These are phyloP conservation scores for Alternaria angustiovoidea DNA, from an alignment of 2,329 filamentous ascomycete genomes.

Conservation along the genomic window DNA sequence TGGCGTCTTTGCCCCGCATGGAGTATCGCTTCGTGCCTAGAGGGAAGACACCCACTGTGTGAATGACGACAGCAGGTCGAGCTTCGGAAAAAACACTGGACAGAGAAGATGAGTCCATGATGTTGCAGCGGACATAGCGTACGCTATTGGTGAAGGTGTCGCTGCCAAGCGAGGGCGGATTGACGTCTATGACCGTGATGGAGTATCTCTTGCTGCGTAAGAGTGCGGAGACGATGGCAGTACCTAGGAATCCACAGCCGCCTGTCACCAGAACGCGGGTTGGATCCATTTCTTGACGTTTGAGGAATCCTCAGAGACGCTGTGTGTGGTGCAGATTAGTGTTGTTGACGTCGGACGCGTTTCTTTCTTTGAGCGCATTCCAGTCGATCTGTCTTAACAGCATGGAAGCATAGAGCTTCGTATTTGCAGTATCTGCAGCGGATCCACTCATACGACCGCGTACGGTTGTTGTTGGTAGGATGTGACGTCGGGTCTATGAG, in stretches of 20 bases:
- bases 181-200: slow-evolving; percentile 53
- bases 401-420: background rate
- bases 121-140: slow-evolving; percentile 51
- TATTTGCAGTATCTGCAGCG: background rate
- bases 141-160: slow-evolving; percentile 32
- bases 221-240: slow-evolving; percentile 52
- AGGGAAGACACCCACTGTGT: slow-evolving; percentile 72
- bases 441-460: background rate
- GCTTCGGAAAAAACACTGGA: slow-evolving; percentile 64
- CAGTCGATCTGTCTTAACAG: background rate
- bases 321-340: background rate
- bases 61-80: slow-evolving; percentile 84
- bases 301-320: background rate
- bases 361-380: background rate
- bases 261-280: slow-evolving; percentile 56
- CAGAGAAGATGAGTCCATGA: slow-evolving; percentile 49
- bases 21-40: slow-evolving; percentile 51
- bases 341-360: background rate
- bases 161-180: slow-evolving; percentile 45
- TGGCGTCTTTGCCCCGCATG: slow-evolving; percentile 57
- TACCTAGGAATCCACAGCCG: slow-evolving; percentile 58
- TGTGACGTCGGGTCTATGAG: background rate
- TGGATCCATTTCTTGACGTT: slow-evolving; percentile 30
- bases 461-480: background rate
- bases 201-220: slow-evolving; percentile 47